These are phyloP conservation scores for Pisolithus marmoratus DNA, from an alignment of 768 basidiomycete species.

Conservation along the genomic window DNA sequence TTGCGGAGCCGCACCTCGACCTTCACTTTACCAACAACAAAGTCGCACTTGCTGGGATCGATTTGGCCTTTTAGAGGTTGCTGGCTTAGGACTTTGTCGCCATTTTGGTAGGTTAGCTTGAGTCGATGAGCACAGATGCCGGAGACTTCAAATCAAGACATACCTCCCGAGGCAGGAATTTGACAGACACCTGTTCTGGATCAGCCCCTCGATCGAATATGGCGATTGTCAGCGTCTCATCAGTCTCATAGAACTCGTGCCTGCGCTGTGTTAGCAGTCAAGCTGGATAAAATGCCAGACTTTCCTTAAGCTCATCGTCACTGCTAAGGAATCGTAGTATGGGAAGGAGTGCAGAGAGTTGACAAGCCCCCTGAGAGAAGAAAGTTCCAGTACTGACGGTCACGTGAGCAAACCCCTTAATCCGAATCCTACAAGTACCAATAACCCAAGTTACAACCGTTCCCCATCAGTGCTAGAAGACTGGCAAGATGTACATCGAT, in stretches of 20 bases:
- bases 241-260: slow-evolving; percentile 86
- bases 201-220: slow-evolving; percentile 78
- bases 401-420: no score
- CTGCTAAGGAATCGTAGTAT: no score
- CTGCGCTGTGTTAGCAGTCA: slow-evolving; percentile 29
- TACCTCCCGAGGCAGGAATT: slow-evolving; percentile 63
- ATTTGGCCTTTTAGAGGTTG: slow-evolving; percentile 84
- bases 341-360: no score
- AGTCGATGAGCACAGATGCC: slow-evolving; percentile 3
- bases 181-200: slow-evolving; percentile 52
- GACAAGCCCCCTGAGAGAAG: no score
- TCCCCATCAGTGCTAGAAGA: no score
- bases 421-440: no score
- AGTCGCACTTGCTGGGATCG: slow-evolving; percentile 53
- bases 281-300: background rate
- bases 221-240: slow-evolving; percentile 65
- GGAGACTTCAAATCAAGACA: slow-evolving; percentile 4
- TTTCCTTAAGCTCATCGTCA: slow-evolving; percentile 16
- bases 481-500: no score
- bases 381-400: no score
- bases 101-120: slow-evolving; percentile 46
- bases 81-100: slow-evolving; percentile 63
- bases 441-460: no score
- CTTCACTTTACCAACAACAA: slow-evolving; percentile 78
- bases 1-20: slow-evolving; percentile 81